phyloP scores from a whole-genome alignment of 2,329 filamentous ascomycete species.

The Akanthomyces uredinophilus region DNA sequence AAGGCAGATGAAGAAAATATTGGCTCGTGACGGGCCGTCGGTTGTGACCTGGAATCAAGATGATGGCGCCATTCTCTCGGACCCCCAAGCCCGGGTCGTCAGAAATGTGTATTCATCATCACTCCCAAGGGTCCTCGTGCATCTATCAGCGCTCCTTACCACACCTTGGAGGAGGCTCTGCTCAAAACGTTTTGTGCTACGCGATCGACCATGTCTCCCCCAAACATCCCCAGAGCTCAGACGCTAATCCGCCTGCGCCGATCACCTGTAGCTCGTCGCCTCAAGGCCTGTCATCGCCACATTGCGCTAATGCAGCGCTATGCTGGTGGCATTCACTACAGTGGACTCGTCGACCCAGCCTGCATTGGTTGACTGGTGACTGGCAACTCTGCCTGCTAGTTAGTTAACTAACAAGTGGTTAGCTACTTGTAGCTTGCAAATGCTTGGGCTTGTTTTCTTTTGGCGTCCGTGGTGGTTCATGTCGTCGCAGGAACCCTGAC shows the following conservation, averaged over 20 bases:
- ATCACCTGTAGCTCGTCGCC: background rate
- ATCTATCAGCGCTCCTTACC: too few species aligned
- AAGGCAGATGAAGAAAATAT: too few species aligned
- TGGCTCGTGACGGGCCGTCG: too few species aligned
- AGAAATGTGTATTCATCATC: background rate
- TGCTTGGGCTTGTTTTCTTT: too few species aligned
- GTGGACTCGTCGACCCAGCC: background rate
- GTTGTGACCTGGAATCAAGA: background rate
- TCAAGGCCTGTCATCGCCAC: background rate
- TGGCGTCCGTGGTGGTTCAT: too few species aligned
- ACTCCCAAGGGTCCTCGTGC: background rate
- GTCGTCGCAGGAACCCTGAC: too few species aligned
- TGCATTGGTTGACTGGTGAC: background rate
- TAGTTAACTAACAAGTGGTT: too few species aligned
- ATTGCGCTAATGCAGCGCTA: background rate
- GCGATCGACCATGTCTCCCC: background rate
- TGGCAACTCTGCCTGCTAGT: too few species aligned
- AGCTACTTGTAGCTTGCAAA: too few species aligned
- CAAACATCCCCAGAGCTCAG: background rate
- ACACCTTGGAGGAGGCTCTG: background rate
- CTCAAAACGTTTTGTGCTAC: background rate
- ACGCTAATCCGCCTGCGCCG: background rate
- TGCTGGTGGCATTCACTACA: background rate
- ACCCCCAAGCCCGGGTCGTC: background rate
- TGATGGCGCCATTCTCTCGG: background rate